Percentiles rank a stretch among this genome's conserved stretches.
Evolutionary conservation across 306 rosid genomes (phyloP).

Genomic region (Quercus mongolica): DNA sequence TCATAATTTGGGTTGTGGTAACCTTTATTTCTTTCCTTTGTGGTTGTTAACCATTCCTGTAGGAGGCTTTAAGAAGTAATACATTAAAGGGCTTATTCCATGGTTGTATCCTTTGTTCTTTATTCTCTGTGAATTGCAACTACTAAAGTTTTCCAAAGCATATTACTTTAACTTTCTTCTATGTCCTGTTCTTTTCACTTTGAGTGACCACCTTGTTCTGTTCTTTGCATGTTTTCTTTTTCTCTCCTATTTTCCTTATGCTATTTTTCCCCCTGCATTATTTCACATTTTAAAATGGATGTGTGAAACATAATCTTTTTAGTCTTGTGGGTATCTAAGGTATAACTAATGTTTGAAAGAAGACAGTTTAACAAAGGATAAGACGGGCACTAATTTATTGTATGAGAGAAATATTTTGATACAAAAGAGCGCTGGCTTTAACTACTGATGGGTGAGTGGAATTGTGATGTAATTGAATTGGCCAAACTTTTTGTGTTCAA

Average conservation of each 20-base stretch:
- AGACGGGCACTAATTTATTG: background rate
- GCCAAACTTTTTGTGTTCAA: too few species aligned
- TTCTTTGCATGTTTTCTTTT: background rate
- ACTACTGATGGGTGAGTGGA: too few species aligned
- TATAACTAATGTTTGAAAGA: background rate
- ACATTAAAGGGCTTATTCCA: background rate
- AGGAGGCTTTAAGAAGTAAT: background rate
- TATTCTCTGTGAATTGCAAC: background rate
- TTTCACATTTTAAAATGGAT: background rate
- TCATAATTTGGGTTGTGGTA: background rate
- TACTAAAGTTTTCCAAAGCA: background rate
- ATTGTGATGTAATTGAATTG: too few species aligned
- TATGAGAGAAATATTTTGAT: background rate
- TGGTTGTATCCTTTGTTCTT: background rate
- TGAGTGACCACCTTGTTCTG: background rate
- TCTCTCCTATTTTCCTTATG: background rate
- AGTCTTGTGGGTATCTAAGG: background rate
- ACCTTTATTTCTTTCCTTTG: background rate
- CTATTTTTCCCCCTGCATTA: background rate
- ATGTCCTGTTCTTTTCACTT: background rate
- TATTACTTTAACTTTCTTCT: background rate
- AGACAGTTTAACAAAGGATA: background rate
- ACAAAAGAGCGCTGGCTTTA: too few species aligned
- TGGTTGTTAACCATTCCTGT: background rate
- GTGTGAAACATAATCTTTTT: background rate